Evolutionary conservation across 495 filamentous ascomycete genomes (phyloP).

Genomic region (Parmelia sp.): DNA sequence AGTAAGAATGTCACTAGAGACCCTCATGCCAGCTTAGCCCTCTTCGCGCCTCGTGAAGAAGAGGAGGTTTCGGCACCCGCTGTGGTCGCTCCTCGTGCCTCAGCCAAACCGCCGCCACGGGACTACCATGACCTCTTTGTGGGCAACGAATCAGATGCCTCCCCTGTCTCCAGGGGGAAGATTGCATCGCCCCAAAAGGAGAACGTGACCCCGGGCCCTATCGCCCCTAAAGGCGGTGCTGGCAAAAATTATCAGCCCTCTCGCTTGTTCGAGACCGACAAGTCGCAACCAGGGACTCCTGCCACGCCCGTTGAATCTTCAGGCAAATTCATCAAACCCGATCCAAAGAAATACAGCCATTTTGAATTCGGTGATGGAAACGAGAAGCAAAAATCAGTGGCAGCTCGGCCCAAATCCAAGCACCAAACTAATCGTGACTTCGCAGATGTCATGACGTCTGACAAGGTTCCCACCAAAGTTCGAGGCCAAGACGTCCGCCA

Average conservation of each 20-base stretch:
- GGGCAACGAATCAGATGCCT: conserved; percentile 33
- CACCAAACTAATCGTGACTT: conserved; percentile 73
- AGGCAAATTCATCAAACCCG: conserved; percentile 43
- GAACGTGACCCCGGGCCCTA: conserved; percentile 18
- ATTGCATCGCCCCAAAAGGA: conserved; percentile 24
- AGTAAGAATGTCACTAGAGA: conserved; percentile 50
- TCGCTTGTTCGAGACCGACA: conserved; percentile 58
- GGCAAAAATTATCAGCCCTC: conserved; percentile 64
- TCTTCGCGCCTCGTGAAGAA: conserved; percentile 59
- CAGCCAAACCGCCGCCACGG: conserved; percentile 56
- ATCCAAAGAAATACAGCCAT: conserved; percentile 75
- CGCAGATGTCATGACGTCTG: conserved; percentile 75
- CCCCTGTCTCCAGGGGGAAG: conserved; percentile 20
- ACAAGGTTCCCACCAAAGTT: conserved; percentile 52
- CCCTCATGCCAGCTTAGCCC: conserved; percentile 70
- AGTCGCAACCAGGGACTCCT: conserved; percentile 30
- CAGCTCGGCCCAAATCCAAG: conserved; percentile 49
- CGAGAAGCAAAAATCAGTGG: conserved; percentile 36
- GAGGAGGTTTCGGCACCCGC: conserved; percentile 36
- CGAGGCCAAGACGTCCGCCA: conserved; percentile 55
- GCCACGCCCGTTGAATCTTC: conserved; percentile 36
- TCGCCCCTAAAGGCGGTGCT: conserved; percentile 57
- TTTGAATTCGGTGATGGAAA: conserved; percentile 74
- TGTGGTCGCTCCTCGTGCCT: conserved; percentile 33
- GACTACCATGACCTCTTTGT: conserved; percentile 60